These are phyloP conservation scores for Suillus variegatus DNA, from an alignment of 768 basidiomycete species.

Conservation along the genomic window DNA sequence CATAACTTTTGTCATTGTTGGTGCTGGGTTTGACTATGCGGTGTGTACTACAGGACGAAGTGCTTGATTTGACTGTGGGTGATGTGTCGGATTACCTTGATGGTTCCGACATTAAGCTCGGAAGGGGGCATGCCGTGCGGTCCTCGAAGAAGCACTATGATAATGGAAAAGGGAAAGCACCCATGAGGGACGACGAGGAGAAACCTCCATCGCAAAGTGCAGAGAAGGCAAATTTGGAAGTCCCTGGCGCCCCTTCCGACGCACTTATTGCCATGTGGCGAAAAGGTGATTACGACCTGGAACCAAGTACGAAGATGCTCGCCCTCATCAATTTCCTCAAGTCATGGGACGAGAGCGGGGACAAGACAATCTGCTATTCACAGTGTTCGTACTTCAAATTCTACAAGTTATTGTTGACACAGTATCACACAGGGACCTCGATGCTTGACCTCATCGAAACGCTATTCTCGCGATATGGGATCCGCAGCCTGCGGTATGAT, in stretches of 20 bases:
- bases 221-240: conserved; percentile 27
- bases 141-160: conserved; percentile 1
- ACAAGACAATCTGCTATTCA: conserved; percentile 72
- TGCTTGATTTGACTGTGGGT: conserved; percentile 32
- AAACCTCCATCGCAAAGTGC: conserved; percentile 25
- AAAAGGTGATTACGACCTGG: conserved; percentile 61
- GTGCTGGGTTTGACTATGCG: background rate
- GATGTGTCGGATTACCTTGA: conserved; percentile 27
- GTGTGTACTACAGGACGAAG: conserved; percentile 14
- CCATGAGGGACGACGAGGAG: background rate
- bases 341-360: conserved; percentile 58
- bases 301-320: conserved; percentile 71
- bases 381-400: conserved; percentile 47
- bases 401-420: background rate
- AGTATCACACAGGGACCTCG: conserved; percentile 55
- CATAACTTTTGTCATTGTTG: background rate
- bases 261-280: conserved; percentile 55
- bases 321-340: conserved; percentile 56
- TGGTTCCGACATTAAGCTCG: conserved; percentile 28
- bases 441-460: conserved; percentile 69
- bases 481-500: conserved; percentile 62
- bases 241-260: conserved; percentile 37
- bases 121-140: background rate
- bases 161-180: background rate
- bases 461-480: conserved; percentile 58